phyloP scores from a whole-genome alignment of 1,139 yeast genomes.

The Lodderomyces parapsilosis region DNA sequence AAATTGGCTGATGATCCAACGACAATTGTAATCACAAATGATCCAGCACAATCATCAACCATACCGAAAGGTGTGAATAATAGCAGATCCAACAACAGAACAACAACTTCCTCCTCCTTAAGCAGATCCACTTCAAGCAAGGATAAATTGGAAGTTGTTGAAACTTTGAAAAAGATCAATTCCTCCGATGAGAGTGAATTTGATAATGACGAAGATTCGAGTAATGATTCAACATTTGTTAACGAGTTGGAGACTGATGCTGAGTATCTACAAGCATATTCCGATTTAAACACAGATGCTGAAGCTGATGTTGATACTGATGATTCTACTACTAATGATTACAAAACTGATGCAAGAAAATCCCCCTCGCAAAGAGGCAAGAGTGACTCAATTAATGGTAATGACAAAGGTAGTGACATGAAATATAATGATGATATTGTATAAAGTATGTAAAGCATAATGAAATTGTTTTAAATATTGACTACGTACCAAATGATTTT shows the following conservation, averaged over 20 bases:
- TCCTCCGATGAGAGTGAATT: conserved; percentile 2
- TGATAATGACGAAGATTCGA: background rate
- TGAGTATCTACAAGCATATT: background rate
- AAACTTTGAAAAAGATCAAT: background rate
- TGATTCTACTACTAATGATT: conserved; percentile 3
- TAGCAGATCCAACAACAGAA: conserved; percentile 5
- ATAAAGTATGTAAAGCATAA: conserved; percentile 5
- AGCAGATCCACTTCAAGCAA: background rate
- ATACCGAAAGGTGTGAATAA: background rate
- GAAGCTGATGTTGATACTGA: conserved; percentile 4
- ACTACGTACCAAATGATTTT: no score
- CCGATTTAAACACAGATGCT: conserved; percentile 2
- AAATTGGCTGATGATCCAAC: conserved; percentile 9
- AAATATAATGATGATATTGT: conserved; percentile 15
- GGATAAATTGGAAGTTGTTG: background rate
- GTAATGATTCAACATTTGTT: conserved; percentile 2
- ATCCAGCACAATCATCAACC: background rate
- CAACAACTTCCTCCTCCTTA: background rate
- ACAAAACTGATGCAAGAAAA: background rate
- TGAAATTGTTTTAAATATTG: background rate
- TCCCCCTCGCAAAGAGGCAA: background rate
- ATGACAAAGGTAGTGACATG: conserved; percentile 1
- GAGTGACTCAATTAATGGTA: background rate
- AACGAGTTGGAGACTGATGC: conserved; percentile 1
- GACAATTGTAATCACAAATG: conserved; percentile 1